A percentile compares a stretch with the other conserved stretches of the same genome.
Conservation (phyloP, 495 filamentous ascomycete species). For the Penicillium chermesinum region DNA sequence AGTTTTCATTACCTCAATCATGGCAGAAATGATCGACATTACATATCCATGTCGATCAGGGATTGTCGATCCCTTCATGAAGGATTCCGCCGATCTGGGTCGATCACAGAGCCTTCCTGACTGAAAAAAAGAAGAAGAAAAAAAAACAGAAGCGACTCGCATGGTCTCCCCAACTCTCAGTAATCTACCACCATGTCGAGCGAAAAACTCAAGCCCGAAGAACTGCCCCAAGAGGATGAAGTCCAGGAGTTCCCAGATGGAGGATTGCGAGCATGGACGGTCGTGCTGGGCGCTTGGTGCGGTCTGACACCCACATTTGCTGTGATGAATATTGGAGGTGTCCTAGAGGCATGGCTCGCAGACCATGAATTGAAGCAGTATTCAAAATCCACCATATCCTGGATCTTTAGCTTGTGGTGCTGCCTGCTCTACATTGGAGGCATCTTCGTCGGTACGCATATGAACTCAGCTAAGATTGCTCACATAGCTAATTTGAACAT, state of each 20-base stretch:
- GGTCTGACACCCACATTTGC: conserved; percentile 61
- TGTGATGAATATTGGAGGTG: conserved; percentile 28
- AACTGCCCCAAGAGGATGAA: not conserved
- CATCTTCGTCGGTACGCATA: not conserved
- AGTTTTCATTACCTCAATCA: not conserved
- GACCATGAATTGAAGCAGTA: conserved; percentile 34
- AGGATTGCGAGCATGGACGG: conserved; percentile 59
- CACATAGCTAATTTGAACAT: conserved; percentile 29
- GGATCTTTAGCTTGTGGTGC: conserved; percentile 29
- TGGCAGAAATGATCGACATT: not conserved
- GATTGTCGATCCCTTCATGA: not conserved
- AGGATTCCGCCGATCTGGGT: not conserved
- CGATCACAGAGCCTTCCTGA: too few relatives aligned
- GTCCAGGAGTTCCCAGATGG: conserved; percentile 48
- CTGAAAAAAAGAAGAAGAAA: too few relatives aligned
- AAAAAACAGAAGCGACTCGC: not conserved
- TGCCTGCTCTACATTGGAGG: not conserved
- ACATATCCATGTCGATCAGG: not conserved
- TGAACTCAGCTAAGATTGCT: not conserved
- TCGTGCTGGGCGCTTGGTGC: conserved; percentile 58
- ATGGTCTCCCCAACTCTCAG: not conserved
- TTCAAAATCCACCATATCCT: conserved; percentile 44
- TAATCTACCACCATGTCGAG: not conserved
- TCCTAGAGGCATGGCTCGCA: conserved; percentile 55
- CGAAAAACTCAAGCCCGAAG: not conserved